These are phyloP conservation scores for Apiotrichum akiyoshidainum DNA, from an alignment of 1,284 basidiomycete species.

Conservation along the genomic window DNA sequence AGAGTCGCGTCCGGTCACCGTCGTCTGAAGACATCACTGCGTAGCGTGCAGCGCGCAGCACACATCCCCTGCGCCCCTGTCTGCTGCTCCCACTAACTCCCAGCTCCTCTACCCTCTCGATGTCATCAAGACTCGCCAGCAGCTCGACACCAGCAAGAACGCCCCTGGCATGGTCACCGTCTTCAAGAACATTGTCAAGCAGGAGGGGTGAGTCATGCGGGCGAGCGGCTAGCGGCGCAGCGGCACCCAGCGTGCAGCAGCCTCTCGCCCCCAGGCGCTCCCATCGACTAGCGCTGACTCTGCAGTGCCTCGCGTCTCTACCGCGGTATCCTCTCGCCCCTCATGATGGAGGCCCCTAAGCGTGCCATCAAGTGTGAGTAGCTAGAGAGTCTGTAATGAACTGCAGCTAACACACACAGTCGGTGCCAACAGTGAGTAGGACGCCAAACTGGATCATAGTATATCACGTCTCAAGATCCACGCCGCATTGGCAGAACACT, in stretches of 20 bases:
- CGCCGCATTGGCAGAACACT: background rate
- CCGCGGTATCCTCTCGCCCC: conserved; percentile 87
- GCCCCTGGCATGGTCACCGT: conserved; percentile 70
- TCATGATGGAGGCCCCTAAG: conserved; percentile 96
- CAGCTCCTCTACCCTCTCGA: conserved; percentile 40
- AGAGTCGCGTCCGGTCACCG: too few species aligned
- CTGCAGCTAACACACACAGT: conserved; percentile 21
- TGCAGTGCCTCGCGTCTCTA: conserved; percentile 76
- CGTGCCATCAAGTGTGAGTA: conserved; percentile 91
- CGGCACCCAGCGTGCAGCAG: background rate
- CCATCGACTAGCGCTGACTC: too few species aligned
- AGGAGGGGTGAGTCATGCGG: conserved; percentile 58
- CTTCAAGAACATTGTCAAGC: conserved; percentile 65
- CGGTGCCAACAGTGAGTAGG: conserved; percentile 37
- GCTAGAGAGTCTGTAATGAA: conserved; percentile 48
- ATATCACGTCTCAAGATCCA: too few species aligned
- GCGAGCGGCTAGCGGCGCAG: conserved; percentile 25
- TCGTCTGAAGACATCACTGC: too few species aligned
- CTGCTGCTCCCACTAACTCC: background rate
- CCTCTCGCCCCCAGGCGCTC: too few species aligned
- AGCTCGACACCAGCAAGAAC: conserved; percentile 79
- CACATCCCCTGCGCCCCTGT: too few species aligned
- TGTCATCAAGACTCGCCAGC: conserved; percentile 92
- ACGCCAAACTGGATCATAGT: too few species aligned
- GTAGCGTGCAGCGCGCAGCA: too few species aligned